Percentiles rank a stretch among this genome's conserved stretches.
These are phyloP conservation scores for Barbatosphaeria neglecta DNA, from an alignment of 495 filamentous ascomycete genomes.

Conservation along the genomic window DNA sequence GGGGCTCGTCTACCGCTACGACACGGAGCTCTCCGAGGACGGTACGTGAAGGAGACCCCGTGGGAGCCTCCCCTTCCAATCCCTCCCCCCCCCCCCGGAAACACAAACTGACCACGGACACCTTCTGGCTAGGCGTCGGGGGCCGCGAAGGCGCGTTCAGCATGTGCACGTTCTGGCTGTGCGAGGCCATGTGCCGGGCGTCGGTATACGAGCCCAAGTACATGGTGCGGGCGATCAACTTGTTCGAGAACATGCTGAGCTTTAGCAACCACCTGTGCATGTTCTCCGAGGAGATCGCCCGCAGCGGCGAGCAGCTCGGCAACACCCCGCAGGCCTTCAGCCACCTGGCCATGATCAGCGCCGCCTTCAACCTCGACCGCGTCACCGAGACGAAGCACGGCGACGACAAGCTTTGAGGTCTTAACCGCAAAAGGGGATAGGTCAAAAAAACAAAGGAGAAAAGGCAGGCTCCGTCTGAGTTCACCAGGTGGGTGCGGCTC, in stretches of 20 bases:
- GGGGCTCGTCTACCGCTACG: conserved; percentile 60
- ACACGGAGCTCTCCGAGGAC: conserved; percentile 52
- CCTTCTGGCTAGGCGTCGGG: conserved; percentile 43
- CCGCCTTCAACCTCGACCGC: conserved; percentile 59
- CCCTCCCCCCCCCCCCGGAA: neutral
- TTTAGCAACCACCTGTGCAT: conserved; percentile 64
- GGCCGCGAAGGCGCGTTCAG: conserved; percentile 64
- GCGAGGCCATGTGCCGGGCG: conserved; percentile 61
- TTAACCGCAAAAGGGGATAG: too few species aligned
- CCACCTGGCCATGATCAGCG: conserved; percentile 59
- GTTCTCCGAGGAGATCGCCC: conserved; percentile 65
- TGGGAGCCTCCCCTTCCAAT: too few species aligned
- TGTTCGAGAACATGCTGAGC: conserved; percentile 63
- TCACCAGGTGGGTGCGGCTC: too few species aligned
- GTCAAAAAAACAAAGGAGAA: too few species aligned
- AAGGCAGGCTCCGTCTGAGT: too few species aligned
- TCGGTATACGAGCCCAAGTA: conserved; percentile 54
- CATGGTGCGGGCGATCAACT: conserved; percentile 46
- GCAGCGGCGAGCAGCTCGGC: conserved; percentile 52
- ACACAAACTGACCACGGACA: too few species aligned
- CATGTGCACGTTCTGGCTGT: conserved; percentile 72
- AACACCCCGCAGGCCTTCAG: conserved; percentile 68
- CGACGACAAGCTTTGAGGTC: neutral
- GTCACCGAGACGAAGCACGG: conserved; percentile 20
- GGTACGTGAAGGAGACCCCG: too few species aligned